Evolutionary conservation across 2,329 filamentous ascomycete genomes (phyloP).

Genomic region (Xenoacremonium recifei): DNA sequence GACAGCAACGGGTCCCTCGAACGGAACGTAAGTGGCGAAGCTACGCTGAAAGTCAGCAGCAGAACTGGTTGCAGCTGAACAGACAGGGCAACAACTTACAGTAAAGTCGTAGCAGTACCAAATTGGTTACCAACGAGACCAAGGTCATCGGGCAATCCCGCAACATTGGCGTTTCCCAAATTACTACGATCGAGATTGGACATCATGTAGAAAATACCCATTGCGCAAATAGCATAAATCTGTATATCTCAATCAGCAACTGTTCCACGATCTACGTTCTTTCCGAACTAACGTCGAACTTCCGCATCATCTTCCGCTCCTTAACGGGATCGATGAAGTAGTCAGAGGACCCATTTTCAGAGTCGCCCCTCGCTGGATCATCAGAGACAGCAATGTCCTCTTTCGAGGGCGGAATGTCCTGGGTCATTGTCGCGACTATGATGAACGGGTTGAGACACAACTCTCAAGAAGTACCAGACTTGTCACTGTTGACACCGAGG

Average conservation of each 20-base stretch:
- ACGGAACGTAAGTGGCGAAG: constrained; percentile 31
- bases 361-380: constrained; percentile 3
- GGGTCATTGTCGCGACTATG: neutral
- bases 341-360: constrained; percentile 7
- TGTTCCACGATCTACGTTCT: too few species aligned
- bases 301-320: constrained; percentile 21
- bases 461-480: too few species aligned
- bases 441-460: too few species aligned
- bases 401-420: neutral
- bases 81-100: constrained; percentile 7
- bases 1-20: constrained; percentile 30
- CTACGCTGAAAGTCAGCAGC: neutral
- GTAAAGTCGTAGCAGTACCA: constrained; percentile 26
- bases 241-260: neutral
- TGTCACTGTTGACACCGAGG: too few species aligned
- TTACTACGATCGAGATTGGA: constrained; percentile 32
- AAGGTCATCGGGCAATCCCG: constrained; percentile 29
- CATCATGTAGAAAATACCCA: constrained; percentile 29
- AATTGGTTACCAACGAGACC: constrained; percentile 28
- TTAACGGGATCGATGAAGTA: constrained; percentile 14
- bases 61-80: too few species aligned
- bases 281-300: constrained; percentile 20
- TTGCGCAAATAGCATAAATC: constrained; percentile 14
- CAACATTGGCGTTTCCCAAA: constrained; percentile 27
- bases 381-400: neutral